These are phyloP conservation scores for Metroxylon sagu DNA, from an alignment of 176 grass and related monocot species.

Conservation along the genomic window DNA sequence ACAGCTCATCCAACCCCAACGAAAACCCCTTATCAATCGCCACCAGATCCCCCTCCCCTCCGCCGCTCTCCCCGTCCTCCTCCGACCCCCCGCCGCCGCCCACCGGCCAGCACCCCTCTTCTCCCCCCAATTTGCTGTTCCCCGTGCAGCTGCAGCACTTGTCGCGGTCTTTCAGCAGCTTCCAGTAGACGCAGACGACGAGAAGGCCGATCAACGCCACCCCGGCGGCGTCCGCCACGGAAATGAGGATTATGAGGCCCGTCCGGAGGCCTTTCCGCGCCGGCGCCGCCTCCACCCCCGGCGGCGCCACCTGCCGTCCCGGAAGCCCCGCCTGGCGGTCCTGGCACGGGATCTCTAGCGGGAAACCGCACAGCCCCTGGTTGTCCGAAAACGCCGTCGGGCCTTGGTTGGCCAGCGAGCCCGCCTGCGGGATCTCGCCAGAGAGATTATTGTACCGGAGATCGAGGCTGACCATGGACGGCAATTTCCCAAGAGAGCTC, in stretches of 20 bases:
- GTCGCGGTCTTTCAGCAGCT: slow-evolving; percentile 35
- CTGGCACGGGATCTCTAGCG: slow-evolving; percentile 65
- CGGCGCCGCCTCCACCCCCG: neutral
- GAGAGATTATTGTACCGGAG: slow-evolving; percentile 81
- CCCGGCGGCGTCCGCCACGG: slow-evolving; percentile 44
- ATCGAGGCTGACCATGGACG: slow-evolving; percentile 60
- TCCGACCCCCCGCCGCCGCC: neutral
- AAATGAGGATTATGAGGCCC: slow-evolving; percentile 59
- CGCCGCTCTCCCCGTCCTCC: slow-evolving; percentile 19
- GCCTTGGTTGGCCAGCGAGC: slow-evolving; percentile 68
- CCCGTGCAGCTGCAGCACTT: slow-evolving; percentile 1
- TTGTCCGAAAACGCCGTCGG: slow-evolving; percentile 75
- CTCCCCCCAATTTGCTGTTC: no score
- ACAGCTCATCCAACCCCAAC: slow-evolving; percentile 78
- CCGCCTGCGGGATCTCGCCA: slow-evolving; percentile 63
- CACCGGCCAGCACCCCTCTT: slow-evolving; percentile 18
- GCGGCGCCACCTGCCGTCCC: neutral
- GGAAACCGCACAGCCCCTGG: slow-evolving; percentile 55
- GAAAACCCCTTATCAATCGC: slow-evolving; percentile 71
- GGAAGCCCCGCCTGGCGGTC: slow-evolving; percentile 18
- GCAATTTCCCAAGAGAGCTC: slow-evolving; percentile 36
- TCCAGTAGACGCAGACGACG: slow-evolving; percentile 76
- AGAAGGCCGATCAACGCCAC: slow-evolving; percentile 46
- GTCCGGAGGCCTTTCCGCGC: slow-evolving; percentile 27
- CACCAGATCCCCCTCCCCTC: slow-evolving; percentile 53